Evolutionary conservation across 1,139 yeast genomes (phyloP).

Genomic region (Taphrina wiesneri): DNA sequence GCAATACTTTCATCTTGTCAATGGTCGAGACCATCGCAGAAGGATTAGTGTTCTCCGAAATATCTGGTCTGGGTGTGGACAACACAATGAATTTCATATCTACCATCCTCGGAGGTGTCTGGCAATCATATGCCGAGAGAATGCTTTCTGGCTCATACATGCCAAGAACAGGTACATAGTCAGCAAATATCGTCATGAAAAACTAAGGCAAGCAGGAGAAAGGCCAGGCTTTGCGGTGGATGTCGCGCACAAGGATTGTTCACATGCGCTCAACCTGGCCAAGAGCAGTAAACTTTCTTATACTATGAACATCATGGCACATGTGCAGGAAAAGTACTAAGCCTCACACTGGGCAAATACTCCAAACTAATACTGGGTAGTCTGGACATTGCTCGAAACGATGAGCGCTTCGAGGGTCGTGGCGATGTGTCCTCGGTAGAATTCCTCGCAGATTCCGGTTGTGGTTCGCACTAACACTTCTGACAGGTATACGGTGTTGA

Average conservation of each 20-base stretch:
- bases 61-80: slow-evolving; percentile 41
- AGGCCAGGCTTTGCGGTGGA: slow-evolving; percentile 42
- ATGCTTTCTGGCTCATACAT: slow-evolving; percentile 38
- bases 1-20: slow-evolving; percentile 43
- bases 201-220: slow-evolving; percentile 1
- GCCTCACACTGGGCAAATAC: not conserved
- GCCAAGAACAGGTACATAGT: not conserved
- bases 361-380: not conserved
- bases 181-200: not conserved
- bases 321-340: slow-evolving; percentile 14
- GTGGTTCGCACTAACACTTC: not conserved
- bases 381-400: slow-evolving; percentile 37
- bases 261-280: slow-evolving; percentile 35
- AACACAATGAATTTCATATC: slow-evolving; percentile 37
- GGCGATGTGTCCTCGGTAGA: slow-evolving; percentile 43
- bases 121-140: slow-evolving; percentile 38
- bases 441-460: no score
- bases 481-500: slow-evolving; percentile 42
- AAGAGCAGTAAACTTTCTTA: not conserved
- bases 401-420: slow-evolving; percentile 39
- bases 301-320: slow-evolving; percentile 1
- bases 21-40: slow-evolving; percentile 44
- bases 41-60: slow-evolving; percentile 43
- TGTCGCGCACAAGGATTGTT: slow-evolving; percentile 43
- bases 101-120: slow-evolving; percentile 37